These are phyloP conservation scores for Rugosomyces carneus DNA, from an alignment of 1,284 basidiomycete species.

Conservation along the genomic window DNA sequence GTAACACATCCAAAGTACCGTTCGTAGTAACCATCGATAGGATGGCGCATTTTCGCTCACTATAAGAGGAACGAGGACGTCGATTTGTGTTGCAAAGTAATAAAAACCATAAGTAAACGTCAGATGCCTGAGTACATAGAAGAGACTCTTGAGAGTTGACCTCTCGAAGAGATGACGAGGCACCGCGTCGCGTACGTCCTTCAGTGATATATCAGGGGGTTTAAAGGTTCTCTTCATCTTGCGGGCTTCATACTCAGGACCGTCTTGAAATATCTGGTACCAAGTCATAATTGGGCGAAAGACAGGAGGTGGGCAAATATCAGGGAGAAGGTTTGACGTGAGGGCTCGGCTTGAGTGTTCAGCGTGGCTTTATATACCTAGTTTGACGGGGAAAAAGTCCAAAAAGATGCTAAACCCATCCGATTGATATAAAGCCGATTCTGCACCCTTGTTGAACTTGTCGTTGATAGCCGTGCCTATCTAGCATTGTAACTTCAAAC, in stretches of 20 bases:
- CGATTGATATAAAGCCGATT: constrained; percentile 7
- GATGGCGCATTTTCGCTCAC: constrained; percentile 15
- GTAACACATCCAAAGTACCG: constrained; percentile 34
- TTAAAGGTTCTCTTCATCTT: constrained; percentile 27
- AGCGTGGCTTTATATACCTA: constrained; percentile 10
- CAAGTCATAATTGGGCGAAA: constrained; percentile 22
- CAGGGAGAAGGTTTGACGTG: not conserved
- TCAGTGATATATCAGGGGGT: constrained; percentile 38
- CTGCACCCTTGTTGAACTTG: too few species aligned
- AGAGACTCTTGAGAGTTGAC: constrained; percentile 26
- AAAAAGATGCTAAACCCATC: not conserved
- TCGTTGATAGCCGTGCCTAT: too few species aligned
- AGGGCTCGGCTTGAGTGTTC: not conserved
- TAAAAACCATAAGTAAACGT: constrained; percentile 34
- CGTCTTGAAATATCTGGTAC: constrained; percentile 31
- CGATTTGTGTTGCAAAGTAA: constrained; percentile 34
- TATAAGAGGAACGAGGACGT: constrained; percentile 19
- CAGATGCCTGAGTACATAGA: constrained; percentile 38
- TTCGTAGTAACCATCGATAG: constrained; percentile 19
- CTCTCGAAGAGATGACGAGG: constrained; percentile 47
- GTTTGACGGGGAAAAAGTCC: constrained; percentile 1
- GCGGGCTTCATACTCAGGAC: constrained; percentile 33
- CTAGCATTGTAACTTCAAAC: too few species aligned
- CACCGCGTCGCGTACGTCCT: constrained; percentile 41
- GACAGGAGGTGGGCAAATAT: not conserved